Evolutionary conservation across 768 basidiomycete species (phyloP).

Genomic region (Xanthoconium purpureum): DNA sequence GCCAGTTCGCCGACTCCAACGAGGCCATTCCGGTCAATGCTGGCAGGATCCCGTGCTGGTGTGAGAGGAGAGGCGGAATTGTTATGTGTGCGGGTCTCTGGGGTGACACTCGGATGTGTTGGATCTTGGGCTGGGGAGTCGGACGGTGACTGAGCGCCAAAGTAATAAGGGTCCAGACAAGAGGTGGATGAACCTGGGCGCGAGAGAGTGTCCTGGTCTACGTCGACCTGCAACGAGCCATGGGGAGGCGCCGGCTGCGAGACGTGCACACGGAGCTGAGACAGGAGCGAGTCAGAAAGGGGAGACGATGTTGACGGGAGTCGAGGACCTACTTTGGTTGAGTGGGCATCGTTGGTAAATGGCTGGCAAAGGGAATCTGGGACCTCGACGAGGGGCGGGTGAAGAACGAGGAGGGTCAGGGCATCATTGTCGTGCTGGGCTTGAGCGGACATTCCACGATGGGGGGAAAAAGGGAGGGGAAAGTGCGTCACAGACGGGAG

Average conservation of each 20-base stretch:
- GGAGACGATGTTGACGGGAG: background rate
- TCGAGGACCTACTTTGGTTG: constrained; percentile 11
- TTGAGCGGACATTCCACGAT: constrained; percentile 38
- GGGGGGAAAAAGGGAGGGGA: constrained; percentile 24
- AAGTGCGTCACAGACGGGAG: constrained; percentile 21
- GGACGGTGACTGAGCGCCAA: constrained; percentile 67
- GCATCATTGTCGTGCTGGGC: constrained; percentile 39
- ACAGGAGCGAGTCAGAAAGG: constrained; percentile 3
- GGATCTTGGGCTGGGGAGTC: constrained; percentile 53
- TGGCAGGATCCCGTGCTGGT: constrained; percentile 71
- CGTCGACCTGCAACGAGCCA: constrained; percentile 36
- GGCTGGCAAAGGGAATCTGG: constrained; percentile 31
- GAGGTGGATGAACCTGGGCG: constrained; percentile 76
- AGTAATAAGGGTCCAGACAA: constrained; percentile 87
- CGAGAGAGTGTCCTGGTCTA: constrained; percentile 44
- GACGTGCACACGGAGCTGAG: constrained; percentile 47
- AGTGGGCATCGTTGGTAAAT: background rate
- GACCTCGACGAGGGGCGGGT: constrained; percentile 42
- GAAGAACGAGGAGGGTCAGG: constrained; percentile 17
- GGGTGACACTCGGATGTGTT: constrained; percentile 50
- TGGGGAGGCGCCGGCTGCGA: constrained; percentile 39
- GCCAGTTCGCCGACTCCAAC: constrained; percentile 94
- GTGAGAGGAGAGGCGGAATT: constrained; percentile 67
- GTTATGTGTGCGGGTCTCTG: constrained; percentile 49
- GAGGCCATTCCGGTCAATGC: constrained; percentile 81